phyloP scores from a whole-genome alignment of 2,329 filamentous ascomycete species.

The Cyclaneusma minus region DNA sequence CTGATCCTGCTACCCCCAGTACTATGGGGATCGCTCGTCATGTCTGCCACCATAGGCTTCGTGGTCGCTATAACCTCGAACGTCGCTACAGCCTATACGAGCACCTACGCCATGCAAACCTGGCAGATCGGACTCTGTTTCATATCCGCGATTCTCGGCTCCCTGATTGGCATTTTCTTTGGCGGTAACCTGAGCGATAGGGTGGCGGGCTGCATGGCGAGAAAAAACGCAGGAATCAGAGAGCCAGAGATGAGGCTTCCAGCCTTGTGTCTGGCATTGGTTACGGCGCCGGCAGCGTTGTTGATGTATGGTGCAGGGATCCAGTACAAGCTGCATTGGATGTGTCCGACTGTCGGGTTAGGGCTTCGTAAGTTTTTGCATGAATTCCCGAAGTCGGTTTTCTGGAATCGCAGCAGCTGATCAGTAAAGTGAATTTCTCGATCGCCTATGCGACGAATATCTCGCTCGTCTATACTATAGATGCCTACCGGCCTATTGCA shows the following conservation, averaged over 20 bases:
- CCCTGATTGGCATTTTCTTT: slow-evolving; percentile 7
- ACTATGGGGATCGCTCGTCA: slow-evolving; percentile 16
- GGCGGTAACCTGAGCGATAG: slow-evolving; percentile 8
- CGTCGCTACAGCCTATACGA: slow-evolving; percentile 26
- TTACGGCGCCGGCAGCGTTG: slow-evolving; percentile 30
- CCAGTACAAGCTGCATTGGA: slow-evolving; percentile 32
- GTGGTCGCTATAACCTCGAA: slow-evolving; percentile 37
- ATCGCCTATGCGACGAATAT: slow-evolving; percentile 40
- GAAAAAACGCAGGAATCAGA: slow-evolving; percentile 36
- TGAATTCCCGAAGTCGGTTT: too few species aligned
- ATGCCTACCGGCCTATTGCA: slow-evolving; percentile 39
- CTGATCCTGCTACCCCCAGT: slow-evolving; percentile 17
- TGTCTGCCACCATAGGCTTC: slow-evolving; percentile 23
- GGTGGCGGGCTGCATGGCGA: slow-evolving; percentile 22
- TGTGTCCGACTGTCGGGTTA: slow-evolving; percentile 37
- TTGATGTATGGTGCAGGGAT: slow-evolving; percentile 32
- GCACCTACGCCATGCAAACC: slow-evolving; percentile 26
- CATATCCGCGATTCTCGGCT: slow-evolving; percentile 8
- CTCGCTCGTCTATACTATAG: slow-evolving; percentile 39
- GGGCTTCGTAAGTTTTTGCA: slow-evolving; percentile 32
- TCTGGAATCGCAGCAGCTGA: background rate
- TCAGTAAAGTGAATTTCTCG: slow-evolving; percentile 32
- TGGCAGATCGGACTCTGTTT: slow-evolving; percentile 23
- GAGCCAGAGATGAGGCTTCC: slow-evolving; percentile 45
- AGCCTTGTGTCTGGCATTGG: slow-evolving; percentile 31